phyloP scores from a whole-genome alignment of 2,329 filamentous ascomycete genomes.

The Alternaria ethzedia region DNA sequence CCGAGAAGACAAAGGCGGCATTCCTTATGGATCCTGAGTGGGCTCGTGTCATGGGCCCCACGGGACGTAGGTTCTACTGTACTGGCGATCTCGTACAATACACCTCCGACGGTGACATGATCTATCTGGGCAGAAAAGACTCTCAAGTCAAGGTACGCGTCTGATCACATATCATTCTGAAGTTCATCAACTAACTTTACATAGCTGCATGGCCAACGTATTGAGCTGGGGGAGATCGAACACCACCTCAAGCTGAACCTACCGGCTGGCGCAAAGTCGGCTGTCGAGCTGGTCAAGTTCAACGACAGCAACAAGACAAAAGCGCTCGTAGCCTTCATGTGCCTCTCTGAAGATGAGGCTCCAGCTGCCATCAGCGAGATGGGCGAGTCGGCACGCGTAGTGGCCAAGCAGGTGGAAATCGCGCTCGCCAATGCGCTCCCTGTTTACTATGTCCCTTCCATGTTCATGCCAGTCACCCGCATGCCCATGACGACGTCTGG shows the following conservation, averaged over 20 bases:
- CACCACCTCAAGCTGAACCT: slow-evolving; percentile 50
- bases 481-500: slow-evolving; percentile 53
- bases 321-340: slow-evolving; percentile 39
- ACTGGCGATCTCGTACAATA: slow-evolving; percentile 45
- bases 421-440: slow-evolving; percentile 43
- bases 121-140: slow-evolving; percentile 46
- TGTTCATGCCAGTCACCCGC: slow-evolving; percentile 51
- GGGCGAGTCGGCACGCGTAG: slow-evolving; percentile 20
- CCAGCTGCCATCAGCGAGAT: slow-evolving; percentile 28
- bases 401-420: slow-evolving; percentile 34
- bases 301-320: slow-evolving; percentile 31
- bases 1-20: slow-evolving; percentile 36
- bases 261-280: slow-evolving; percentile 47
- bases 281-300: slow-evolving; percentile 51
- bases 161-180: not conserved
- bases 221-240: slow-evolving; percentile 56
- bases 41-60: slow-evolving; percentile 25
- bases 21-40: slow-evolving; percentile 41
- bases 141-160: slow-evolving; percentile 42
- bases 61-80: slow-evolving; percentile 37
- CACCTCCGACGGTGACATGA: slow-evolving; percentile 42
- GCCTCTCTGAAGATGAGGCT: slow-evolving; percentile 35
- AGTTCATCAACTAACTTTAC: slow-evolving; percentile 39
- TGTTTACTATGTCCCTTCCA: slow-evolving; percentile 53
- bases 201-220: slow-evolving; percentile 53